Evolutionary conservation across 352 stramenopile genomes (phyloP), one percentile per base, ranked within the genome.

Genomic region (Pythium monospermum): DNA sequence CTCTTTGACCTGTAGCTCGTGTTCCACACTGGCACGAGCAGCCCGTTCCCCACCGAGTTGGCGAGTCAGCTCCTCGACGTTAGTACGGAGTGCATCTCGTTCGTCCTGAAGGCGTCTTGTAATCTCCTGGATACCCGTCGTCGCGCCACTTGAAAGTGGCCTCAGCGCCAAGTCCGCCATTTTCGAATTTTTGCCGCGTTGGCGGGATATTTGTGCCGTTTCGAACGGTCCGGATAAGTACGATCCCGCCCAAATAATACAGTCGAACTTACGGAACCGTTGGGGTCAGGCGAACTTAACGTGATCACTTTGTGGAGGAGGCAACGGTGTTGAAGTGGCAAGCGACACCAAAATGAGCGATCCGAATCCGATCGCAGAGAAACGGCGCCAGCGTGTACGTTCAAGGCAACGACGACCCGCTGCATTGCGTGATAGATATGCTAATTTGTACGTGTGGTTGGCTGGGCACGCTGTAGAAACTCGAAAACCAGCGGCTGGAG

Each of bases 401-500:
- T n/a, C n/a, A n/a, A n/a, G n/a, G n/a, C n/a, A n/a, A n/a, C n/a
- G n/a, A n/a, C n/a, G n/a, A n/a, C n/a, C n/a, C n/a, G n/a, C n/a
- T n/a, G n/a, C n/a, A n/a, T n/a, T n/a, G n/a, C n/a, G n/a, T n/a
- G n/a, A n/a, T n/a, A n/a, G n/a, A n/a, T n/a, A n/a, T n/a, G n/a
- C n/a, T n/a, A n/a, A n/a, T n/a, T n/a, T n/a, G n/a, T n/a, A n/a
- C n/a, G n/a, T n/a, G n/a, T n/a, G n/a, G n/a, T n/a, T n/a, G n/a
- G n/a, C n/a, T n/a, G 30, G 46, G 5, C 19, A 19, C 38, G 6
- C 30, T 18, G 6, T 21, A 90, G 79, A 87, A 87, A 83, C 45
- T 87, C 15, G 76, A 87, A 53, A 83, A 87, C 35, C 61, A 87
- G 55, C 76, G 63, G 10, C 57, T 90, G 39, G 72, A 86, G 44